Conservation (phyloP, 306 rosid species). For the Begonia masoniana region DNA sequence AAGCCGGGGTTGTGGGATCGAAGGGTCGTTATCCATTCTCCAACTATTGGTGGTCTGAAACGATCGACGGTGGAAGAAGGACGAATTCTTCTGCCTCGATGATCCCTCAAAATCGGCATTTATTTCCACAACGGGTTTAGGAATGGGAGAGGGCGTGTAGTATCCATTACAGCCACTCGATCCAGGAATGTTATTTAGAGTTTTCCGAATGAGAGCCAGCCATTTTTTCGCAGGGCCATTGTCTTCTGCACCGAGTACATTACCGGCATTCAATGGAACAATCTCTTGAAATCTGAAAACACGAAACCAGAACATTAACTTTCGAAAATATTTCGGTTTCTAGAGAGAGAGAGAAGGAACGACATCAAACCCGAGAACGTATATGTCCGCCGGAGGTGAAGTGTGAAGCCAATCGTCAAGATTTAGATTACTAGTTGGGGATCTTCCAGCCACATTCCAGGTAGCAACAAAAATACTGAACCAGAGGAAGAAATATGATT, state of each 20-base stretch:
- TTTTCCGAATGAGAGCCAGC: slow-evolving; percentile 82
- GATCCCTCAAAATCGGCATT: slow-evolving; percentile 99
- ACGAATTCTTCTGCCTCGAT: slow-evolving; percentile 77
- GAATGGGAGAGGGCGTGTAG: slow-evolving; percentile 95
- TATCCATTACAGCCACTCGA: slow-evolving; percentile 61
- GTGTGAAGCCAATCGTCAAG: slow-evolving; percentile 95
- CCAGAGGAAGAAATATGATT: slow-evolving; percentile 8
- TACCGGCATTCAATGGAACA: slow-evolving; percentile 98
- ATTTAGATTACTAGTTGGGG: slow-evolving; percentile 75
- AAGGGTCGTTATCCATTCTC: slow-evolving; percentile 83
- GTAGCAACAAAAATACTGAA: slow-evolving; percentile 87
- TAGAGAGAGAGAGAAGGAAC: not conserved
- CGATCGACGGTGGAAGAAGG: slow-evolving; percentile 89
- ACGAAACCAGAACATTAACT: slow-evolving; percentile 1
- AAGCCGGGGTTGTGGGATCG: slow-evolving; percentile 54
- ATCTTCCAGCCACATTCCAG: slow-evolving; percentile 99
- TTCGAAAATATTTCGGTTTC: not conserved
- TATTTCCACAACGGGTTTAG: slow-evolving; percentile 66
- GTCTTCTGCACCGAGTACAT: slow-evolving; percentile 92
- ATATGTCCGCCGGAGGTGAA: slow-evolving; percentile 92
- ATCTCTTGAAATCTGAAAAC: slow-evolving; percentile 89
- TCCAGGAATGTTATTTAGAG: slow-evolving; percentile 90
- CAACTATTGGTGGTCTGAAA: slow-evolving; percentile 82
- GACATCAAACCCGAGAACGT: slow-evolving; percentile 87
- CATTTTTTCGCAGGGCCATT: slow-evolving; percentile 99